These are phyloP conservation scores for Pichia occidentalis DNA, from an alignment of 805 yeast species.

Conservation along the genomic window DNA sequence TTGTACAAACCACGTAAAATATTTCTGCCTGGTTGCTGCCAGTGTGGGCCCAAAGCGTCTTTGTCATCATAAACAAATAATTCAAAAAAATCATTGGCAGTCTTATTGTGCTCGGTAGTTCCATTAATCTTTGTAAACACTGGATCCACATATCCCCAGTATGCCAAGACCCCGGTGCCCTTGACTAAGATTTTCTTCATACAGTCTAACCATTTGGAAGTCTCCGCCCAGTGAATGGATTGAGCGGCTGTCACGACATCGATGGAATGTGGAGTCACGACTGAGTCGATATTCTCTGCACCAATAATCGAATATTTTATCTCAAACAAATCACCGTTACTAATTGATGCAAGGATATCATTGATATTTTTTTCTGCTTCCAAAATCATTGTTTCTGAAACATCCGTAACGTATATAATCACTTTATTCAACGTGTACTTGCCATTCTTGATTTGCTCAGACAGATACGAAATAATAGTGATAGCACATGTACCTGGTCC, in stretches of 20 bases:
- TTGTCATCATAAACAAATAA: constrained; percentile 38
- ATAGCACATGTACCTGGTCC: constrained; percentile 49
- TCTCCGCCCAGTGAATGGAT: constrained; percentile 74
- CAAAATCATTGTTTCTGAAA: constrained; percentile 41
- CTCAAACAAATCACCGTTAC: constrained; percentile 1
- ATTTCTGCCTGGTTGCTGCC: constrained; percentile 82
- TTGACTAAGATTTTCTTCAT: constrained; percentile 32
- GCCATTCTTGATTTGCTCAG: constrained; percentile 9
- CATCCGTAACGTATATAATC: constrained; percentile 40
- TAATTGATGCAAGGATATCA: not conserved
- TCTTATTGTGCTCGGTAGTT: not conserved
- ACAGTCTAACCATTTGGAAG: constrained; percentile 24
- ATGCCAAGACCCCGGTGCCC: constrained; percentile 45
- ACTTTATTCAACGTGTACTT: not conserved
- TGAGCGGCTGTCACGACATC: constrained; percentile 78
- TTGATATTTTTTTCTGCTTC: constrained; percentile 30
- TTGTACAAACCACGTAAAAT: constrained; percentile 40
- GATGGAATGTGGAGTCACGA: constrained; percentile 25
- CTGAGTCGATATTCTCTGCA: constrained; percentile 22
- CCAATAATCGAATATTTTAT: constrained; percentile 14
- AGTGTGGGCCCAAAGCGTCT: constrained; percentile 52
- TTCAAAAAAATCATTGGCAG: constrained; percentile 39
- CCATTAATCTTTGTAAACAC: constrained; percentile 42
- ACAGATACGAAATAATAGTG: constrained; percentile 35
- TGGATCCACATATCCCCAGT: constrained; percentile 79